phyloP scores from a whole-genome alignment of 2,329 filamentous ascomycete genomes.

The Lojkania enalia region DNA sequence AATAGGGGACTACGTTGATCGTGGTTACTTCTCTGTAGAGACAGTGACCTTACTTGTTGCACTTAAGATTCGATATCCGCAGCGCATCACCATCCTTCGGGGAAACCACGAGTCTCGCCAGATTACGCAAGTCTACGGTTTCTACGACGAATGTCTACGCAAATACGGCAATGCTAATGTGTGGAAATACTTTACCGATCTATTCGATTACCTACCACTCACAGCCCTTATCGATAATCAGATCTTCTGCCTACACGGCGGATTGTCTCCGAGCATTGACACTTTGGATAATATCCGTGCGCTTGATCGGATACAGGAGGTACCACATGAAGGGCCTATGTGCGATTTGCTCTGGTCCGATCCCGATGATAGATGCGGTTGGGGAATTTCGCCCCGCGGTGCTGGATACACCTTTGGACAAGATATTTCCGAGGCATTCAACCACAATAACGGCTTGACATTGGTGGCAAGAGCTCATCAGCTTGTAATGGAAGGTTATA shows the following conservation, averaged over 20 bases:
- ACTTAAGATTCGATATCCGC: conserved; percentile 96
- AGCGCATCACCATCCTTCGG: conserved; percentile 96
- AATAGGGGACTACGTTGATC: conserved; percentile 95
- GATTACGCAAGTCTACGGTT: conserved; percentile 78
- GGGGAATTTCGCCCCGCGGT: conserved; percentile 93
- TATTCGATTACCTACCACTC: conserved; percentile 76
- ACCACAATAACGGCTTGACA: conserved; percentile 97
- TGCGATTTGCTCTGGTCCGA: conserved; percentile 82
- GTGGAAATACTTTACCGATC: conserved; percentile 78
- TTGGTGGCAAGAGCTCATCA: conserved; percentile 96
- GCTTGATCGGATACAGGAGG: conserved; percentile 62
- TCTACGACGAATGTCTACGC: conserved; percentile 76
- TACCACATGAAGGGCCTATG: conserved; percentile 76
- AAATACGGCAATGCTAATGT: conserved; percentile 79
- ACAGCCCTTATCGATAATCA: conserved; percentile 75
- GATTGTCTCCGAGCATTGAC: conserved; percentile 71
- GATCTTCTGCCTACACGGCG: conserved; percentile 73
- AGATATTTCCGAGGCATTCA: conserved; percentile 98
- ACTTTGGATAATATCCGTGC: conserved; percentile 70
- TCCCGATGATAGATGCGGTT: conserved; percentile 93
- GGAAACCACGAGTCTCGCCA: conserved; percentile 83
- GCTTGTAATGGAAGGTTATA: conserved; percentile 99
- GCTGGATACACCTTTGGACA: conserved; percentile 95
- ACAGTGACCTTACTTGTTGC: conserved; percentile 95
- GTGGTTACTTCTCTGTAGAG: conserved; percentile 98